A percentile compares a stretch with the other conserved stretches of the same genome.
Evolutionary conservation across 768 basidiomycete species (phyloP).

Genomic region (Suillus subalutaceus): DNA sequence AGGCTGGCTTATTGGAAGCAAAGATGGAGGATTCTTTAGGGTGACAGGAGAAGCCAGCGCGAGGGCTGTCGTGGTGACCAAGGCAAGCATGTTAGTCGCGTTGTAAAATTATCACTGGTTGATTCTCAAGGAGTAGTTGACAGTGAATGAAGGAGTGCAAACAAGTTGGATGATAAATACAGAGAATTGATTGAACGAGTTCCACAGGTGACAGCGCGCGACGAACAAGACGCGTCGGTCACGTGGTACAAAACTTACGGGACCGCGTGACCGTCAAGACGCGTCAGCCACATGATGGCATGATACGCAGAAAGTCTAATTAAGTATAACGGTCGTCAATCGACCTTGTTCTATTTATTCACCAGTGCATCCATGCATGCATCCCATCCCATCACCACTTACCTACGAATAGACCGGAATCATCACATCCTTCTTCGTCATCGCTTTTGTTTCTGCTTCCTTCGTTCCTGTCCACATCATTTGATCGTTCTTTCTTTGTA

Average conservation of each 20-base stretch:
- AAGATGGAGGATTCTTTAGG: conserved; percentile 44
- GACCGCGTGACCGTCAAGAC: no score
- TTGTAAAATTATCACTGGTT: neutral
- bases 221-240: neutral
- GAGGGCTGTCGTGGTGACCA: conserved; percentile 48
- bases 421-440: no score
- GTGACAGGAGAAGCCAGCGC: conserved; percentile 44
- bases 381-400: no score
- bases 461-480: no score
- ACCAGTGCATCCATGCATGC: no score
- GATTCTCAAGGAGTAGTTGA: neutral
- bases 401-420: no score
- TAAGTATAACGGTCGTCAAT: no score
- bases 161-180: neutral
- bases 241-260: neutral
- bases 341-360: no score
- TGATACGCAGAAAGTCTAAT: no score
- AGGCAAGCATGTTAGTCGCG: conserved; percentile 47
- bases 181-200: neutral
- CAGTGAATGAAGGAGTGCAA: neutral
- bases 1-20: conserved; percentile 36
- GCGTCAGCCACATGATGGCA: no score
- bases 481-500: no score
- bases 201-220: neutral
- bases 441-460: no score